Percentiles rank a stretch among this genome's conserved stretches.
Evolutionary conservation across 441 rosid species (phyloP).

Genomic region (Bocquillonia castaneifolia): DNA sequence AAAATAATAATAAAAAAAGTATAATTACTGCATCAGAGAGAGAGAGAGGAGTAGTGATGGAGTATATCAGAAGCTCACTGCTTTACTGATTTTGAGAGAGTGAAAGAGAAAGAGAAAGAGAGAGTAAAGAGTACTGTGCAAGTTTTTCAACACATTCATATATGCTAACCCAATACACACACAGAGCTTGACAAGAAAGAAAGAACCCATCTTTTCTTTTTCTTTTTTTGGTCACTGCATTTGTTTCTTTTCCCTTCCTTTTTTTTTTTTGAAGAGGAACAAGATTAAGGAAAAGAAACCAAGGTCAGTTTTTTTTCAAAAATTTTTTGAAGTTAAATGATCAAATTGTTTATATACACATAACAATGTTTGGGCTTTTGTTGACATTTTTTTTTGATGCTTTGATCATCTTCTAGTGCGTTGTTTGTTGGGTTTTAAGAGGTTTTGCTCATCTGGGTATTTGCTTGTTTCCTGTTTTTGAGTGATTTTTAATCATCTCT

Average conservation of each 20-base stretch:
- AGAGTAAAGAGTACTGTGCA: slow-evolving; percentile 40
- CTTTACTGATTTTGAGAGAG: slow-evolving; percentile 70
- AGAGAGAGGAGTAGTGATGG: slow-evolving; percentile 27
- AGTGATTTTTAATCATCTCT: neutral
- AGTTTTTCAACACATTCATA: slow-evolving; percentile 43
- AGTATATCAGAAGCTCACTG: slow-evolving; percentile 64
- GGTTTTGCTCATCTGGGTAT: slow-evolving; percentile 29
- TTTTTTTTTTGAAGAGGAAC: slow-evolving; percentile 7
- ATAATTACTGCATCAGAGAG: slow-evolving; percentile 19
- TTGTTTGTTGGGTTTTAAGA: slow-evolving; percentile 1
- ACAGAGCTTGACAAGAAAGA: slow-evolving; percentile 12
- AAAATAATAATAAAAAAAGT: neutral
- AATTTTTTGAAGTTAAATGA: too few species aligned
- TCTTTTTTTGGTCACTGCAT: slow-evolving; percentile 23
- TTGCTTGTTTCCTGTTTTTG: slow-evolving; percentile 8
- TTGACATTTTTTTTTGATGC: neutral
- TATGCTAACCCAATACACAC: slow-evolving; percentile 15
- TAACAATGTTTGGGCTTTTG: neutral
- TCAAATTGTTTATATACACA: too few species aligned
- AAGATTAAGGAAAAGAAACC: neutral
- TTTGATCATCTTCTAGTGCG: slow-evolving; percentile 19
- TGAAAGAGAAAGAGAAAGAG: slow-evolving; percentile 19
- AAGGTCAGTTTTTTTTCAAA: slow-evolving; percentile 6
- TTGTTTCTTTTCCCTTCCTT: slow-evolving; percentile 23
- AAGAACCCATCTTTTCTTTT: slow-evolving; percentile 19